Conservation (phyloP, 2,329 filamentous ascomycete species). For the Grosmannia penicillata region DNA sequence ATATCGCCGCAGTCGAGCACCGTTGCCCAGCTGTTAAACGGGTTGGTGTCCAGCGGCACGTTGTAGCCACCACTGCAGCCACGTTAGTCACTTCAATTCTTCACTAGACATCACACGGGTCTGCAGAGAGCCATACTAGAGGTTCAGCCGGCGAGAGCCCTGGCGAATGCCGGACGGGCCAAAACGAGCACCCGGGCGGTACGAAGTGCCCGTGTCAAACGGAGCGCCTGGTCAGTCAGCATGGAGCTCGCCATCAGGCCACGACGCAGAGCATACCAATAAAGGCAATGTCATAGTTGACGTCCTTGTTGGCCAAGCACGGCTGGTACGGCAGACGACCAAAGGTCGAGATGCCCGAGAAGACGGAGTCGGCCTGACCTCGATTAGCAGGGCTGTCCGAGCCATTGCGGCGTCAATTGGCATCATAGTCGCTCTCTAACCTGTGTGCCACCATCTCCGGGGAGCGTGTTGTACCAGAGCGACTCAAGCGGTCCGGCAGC, state of each 20-base stretch:
- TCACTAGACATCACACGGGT: background rate
- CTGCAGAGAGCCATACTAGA: conserved; percentile 49
- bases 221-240: conserved; percentile 45
- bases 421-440: conserved; percentile 23
- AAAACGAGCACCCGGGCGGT: conserved; percentile 70
- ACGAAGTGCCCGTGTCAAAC: conserved; percentile 77
- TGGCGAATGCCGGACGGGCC: conserved; percentile 75
- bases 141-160: conserved; percentile 71
- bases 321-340: conserved; percentile 65
- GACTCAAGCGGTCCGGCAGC: conserved; percentile 54
- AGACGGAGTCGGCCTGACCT: conserved; percentile 65
- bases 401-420: background rate
- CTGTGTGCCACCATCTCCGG: conserved; percentile 74
- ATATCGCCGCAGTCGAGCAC: conserved; percentile 76
- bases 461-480: conserved; percentile 71
- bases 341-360: conserved; percentile 78
- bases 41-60: conserved; percentile 64
- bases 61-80: conserved; percentile 75
- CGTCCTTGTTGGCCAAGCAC: conserved; percentile 54
- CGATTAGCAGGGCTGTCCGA: background rate
- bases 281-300: conserved; percentile 75
- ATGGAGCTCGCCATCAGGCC: background rate
- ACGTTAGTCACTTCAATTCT: too few relatives aligned
- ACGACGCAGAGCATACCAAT: conserved; percentile 37
- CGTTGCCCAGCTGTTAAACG: conserved; percentile 68